These are phyloP conservation scores for Heterobasidion irregulare DNA, from an alignment of 1,284 basidiomycete species.

Conservation along the genomic window DNA sequence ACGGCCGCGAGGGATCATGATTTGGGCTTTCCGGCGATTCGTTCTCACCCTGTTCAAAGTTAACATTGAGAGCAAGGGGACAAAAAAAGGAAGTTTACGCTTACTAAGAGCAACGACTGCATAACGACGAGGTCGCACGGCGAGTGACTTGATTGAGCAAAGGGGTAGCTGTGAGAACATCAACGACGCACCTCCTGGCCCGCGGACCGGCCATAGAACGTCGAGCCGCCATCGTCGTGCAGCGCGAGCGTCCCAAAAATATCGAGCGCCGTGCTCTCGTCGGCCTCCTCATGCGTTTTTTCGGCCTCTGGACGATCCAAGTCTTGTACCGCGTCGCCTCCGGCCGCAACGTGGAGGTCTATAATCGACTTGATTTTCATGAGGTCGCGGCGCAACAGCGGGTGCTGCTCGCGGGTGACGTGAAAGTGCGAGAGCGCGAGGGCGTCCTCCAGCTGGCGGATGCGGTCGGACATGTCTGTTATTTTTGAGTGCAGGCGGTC, in stretches of 20 bases:
- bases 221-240: constrained; percentile 52
- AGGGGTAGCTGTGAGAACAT: background rate
- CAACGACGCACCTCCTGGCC: constrained; percentile 45
- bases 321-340: constrained; percentile 17
- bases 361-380: constrained; percentile 64
- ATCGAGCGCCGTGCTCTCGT: constrained; percentile 33
- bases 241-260: constrained; percentile 57
- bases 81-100: constrained; percentile 4
- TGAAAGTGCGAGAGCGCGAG: constrained; percentile 51
- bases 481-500: constrained; percentile 70
- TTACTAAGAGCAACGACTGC: constrained; percentile 24
- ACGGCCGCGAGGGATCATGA: background rate
- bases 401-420: constrained; percentile 44
- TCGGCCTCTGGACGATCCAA: background rate
- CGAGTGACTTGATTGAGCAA: background rate
- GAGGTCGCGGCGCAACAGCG: constrained; percentile 52
- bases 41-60: constrained; percentile 5
- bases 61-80: background rate
- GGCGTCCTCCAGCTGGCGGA: constrained; percentile 69
- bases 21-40: background rate
- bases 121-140: background rate
- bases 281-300: background rate
- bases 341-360: constrained; percentile 45
- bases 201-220: constrained; percentile 58
- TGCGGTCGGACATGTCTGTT: constrained; percentile 63